Percentiles rank a stretch among this genome's conserved stretches.
Evolutionary conservation across 352 stramenopile species (phyloP).

Genomic region (Phytophthora cactorum): DNA sequence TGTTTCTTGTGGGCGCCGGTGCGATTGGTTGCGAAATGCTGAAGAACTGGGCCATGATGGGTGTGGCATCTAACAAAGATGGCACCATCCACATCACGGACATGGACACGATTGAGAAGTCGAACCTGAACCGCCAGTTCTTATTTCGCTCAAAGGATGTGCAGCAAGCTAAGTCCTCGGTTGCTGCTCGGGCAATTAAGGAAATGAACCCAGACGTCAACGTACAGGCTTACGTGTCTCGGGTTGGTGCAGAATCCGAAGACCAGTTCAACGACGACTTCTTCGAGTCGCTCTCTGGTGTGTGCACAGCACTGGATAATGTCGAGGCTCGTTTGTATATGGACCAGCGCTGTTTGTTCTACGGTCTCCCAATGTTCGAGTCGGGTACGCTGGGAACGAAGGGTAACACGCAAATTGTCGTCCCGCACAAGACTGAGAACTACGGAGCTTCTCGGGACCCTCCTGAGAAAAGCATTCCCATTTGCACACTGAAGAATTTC

Average conservation of each 20-base stretch:
- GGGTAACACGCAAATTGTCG: conserved; percentile 95
- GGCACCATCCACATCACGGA: conserved; percentile 97
- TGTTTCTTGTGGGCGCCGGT: conserved; percentile 98
- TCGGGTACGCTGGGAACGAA: conserved; percentile 99
- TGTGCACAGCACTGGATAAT: conserved; percentile 99
- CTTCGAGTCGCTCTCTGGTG: conserved; percentile 93
- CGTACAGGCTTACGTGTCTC: conserved; percentile 86
- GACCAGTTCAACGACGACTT: conserved; percentile 99
- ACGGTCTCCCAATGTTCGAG: conserved; percentile 98
- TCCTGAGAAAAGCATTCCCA: conserved; percentile 99
- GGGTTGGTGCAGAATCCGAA: conserved; percentile 95
- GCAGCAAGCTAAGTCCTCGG: conserved; percentile 95
- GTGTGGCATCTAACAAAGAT: conserved; percentile 88
- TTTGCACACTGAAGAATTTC: conserved; percentile 99
- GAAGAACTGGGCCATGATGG: conserved; percentile 99
- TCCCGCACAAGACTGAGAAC: conserved; percentile 94
- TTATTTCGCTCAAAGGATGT: conserved; percentile 98
- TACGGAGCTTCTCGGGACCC: conserved; percentile 98
- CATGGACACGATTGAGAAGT: conserved; percentile 99
- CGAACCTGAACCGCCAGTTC: conserved; percentile 99
- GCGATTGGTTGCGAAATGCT: conserved; percentile 99
- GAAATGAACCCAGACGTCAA: conserved; percentile 97
- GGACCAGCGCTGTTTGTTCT: conserved; percentile 97
- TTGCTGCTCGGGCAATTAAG: conserved; percentile 91
- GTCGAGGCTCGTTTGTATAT: conserved; percentile 98